Base-by-base conservation (phyloP, 2,329 filamentous ascomycete species). In the Colletotrichum incanum region DNA sequence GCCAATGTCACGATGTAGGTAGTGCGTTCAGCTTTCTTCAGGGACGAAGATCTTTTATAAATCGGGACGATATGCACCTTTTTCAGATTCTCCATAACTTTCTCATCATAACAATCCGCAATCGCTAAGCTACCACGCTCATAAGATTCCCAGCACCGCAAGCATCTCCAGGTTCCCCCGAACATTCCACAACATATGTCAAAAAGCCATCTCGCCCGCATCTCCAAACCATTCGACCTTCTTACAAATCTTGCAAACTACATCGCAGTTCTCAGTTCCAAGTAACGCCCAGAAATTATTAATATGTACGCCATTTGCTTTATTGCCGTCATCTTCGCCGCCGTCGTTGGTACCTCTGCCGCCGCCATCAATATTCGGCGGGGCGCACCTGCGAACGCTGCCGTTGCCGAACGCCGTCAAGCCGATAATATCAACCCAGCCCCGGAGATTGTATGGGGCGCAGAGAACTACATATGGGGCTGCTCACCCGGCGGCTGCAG, bases 401-500 rank as follows among this genome's bases (percentile, higher is more conserved):
- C 49, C 26, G 39, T 18, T 47, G 31, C 31, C 26, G 34, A 20
- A 14, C 43, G 43, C 14, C 26, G 64, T 7, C 37, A 69, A 28
- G 12, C 23, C 14, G 39, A 59, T 31, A 28, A 18, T 5, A 5
- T 14, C 11, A 9, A 20, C 8, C 8, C 47, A 26, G 1, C 31
- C 2, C 28, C 59, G 9, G n/a, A 31, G 23, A 26, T 12, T 9
- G 16, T 26, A 9, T 73, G 71, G 71, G 5, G 2, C 7, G 67
- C 61, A 23, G 28, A 56, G 23, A 50, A 71, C 55, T 73, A 73
- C 55, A 43, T 47, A 2, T 71, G 61, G 71, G 75, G 74, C 47
- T 79, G 78, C 73, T 75, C 75, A 1, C 76, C 77, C 0, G 76
- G 76, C 23, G 75, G 75, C 41, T 80, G 78, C 75, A 71, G 64